A percentile compares a stretch with the other conserved stretches of the same genome.
phyloP scores from a whole-genome alignment of 2,329 filamentous ascomycete genomes.

The Aspergillus puulaauensis region DNA sequence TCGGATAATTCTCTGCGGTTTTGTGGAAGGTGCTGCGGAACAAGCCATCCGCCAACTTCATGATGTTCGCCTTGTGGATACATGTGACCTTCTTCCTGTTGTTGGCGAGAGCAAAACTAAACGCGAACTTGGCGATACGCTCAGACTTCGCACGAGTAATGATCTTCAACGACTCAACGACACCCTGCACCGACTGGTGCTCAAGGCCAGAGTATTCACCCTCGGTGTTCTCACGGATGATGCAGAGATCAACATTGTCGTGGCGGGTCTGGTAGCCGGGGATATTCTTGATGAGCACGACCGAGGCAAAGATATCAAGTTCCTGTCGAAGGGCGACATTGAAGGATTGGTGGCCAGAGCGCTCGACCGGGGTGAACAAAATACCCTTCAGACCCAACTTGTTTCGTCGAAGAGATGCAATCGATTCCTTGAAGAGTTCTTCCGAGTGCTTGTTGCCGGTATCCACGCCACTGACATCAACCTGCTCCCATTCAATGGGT shows the following conservation, averaged over 20 bases:
- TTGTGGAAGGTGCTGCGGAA: constrained; percentile 98
- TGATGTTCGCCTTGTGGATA: constrained; percentile 99
- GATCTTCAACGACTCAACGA: constrained; percentile 99
- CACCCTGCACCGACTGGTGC: constrained; percentile 94
- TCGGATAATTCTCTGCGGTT: constrained; percentile 91
- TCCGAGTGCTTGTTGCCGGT: constrained; percentile 83
- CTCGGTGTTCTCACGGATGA: constrained; percentile 99
- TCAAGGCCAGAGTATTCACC: constrained; percentile 99
- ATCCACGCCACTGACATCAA: constrained; percentile 90
- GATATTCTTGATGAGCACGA: constrained; percentile 99
- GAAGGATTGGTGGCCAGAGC: constrained; percentile 98
- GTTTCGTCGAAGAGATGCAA: constrained; percentile 94
- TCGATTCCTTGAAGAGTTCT: constrained; percentile 91
- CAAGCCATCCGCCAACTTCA: constrained; percentile 98
- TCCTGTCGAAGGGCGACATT: constrained; percentile 99
- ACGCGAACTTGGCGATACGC: constrained; percentile 98
- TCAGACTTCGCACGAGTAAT: constrained; percentile 99
- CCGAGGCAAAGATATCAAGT: constrained; percentile 98
- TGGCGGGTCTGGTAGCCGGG: constrained; percentile 97
- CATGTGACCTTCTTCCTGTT: constrained; percentile 99
- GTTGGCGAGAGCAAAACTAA: constrained; percentile 96
- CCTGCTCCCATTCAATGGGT: constrained; percentile 97
- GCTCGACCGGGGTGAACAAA: constrained; percentile 93
- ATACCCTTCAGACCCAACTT: constrained; percentile 99
- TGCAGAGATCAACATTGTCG: constrained; percentile 95